Percentiles rank a stretch among this genome's conserved stretches.
These are phyloP conservation scores for Madurella mycetomatis DNA, from an alignment of 2,329 filamentous ascomycete genomes.

Conservation along the genomic window DNA sequence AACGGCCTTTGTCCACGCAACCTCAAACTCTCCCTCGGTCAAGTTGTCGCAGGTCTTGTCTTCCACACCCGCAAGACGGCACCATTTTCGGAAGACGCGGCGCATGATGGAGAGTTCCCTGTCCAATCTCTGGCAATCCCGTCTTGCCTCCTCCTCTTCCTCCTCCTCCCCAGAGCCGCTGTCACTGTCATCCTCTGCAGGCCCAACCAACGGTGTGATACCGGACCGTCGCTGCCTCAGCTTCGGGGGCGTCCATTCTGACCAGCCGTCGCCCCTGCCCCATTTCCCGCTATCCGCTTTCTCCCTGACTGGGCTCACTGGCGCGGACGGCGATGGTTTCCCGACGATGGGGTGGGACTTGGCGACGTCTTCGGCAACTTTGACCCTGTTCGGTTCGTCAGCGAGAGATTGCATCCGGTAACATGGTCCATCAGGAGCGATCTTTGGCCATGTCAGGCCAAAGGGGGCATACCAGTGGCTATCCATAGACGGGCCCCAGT, in stretches of 20 bases:
- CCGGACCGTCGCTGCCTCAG: conserved; percentile 33
- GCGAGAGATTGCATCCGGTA: not conserved
- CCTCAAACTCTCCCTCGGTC: conserved; percentile 54
- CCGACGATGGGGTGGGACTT: conserved; percentile 23
- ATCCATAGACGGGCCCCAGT: conserved; percentile 59
- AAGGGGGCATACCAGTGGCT: conserved; percentile 54
- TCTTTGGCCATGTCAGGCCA: too few relatives aligned
- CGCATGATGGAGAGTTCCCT: conserved; percentile 60
- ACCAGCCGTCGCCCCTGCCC: conserved; percentile 30
- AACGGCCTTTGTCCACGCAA: conserved; percentile 77
- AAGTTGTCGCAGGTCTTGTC: conserved; percentile 50
- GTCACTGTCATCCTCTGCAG: conserved; percentile 31
- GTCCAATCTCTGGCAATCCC: conserved; percentile 44
- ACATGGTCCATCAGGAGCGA: not conserved
- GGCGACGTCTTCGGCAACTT: conserved; percentile 11
- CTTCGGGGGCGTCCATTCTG: conserved; percentile 35
- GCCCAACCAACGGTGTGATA: conserved; percentile 35
- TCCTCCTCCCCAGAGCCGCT: conserved; percentile 30
- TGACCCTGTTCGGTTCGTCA: conserved; percentile 10
- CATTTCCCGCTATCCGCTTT: not conserved
- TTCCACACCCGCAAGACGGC: conserved; percentile 60
- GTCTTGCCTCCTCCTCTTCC: conserved; percentile 31
- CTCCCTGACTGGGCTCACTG: not conserved
- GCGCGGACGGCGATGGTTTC: not conserved
- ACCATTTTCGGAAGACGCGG: conserved; percentile 70